Evolutionary conservation across 2,329 filamentous ascomycete genomes (phyloP), one percentile per base, ranked within the genome.

Genomic region (Myriosclerotinia curreyana): DNA sequence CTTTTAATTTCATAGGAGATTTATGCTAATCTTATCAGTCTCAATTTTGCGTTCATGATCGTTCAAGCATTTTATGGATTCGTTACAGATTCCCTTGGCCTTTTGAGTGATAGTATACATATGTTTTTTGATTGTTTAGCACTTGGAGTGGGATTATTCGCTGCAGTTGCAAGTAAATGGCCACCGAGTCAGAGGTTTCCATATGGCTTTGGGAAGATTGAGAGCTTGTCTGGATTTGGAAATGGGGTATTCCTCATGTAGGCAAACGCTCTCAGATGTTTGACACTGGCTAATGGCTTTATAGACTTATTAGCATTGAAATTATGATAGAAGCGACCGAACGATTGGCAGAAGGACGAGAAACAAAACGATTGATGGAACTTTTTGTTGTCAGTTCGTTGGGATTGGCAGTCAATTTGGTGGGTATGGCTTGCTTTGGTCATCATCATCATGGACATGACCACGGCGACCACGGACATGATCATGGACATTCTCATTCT

Each of bases 81-180:
- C 71, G 79, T 95, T 14, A 98, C 92, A 4, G 93, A 96, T 70
- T 99, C 95, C 0, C 80, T 99, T 6, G 95, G 95, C 3, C 82
- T 99, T n/a, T 84, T 99, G 22, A 96, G 92, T 70, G 95, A 99
- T 77, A 98, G 93, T 72, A 95, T 99, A 68, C 95, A 99, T 78
- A 99, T 99, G 95, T 94, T 99, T 73, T 98, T 99, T 72, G 95
- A 99, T 77, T 99, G 95, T 70, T 87, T 97, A 44, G 95, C 94
- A 25, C 83, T 99, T 36, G 86, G 91, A 1, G 92, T 99, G 44
- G 95, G 95, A 14, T 81, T 99, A 12, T 89, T 94, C 71, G 95
- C 95, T 36, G 89, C 94, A 1, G 92, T 99, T 7, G 91, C 96
- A 81, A 95, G 91, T 77, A 98, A 98, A 77, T 97, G 95, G 93